Percentiles rank a stretch among this genome's conserved stretches.
Conservation (phyloP, 2,329 filamentous ascomycete species). For the Leptographium flavum region DNA sequence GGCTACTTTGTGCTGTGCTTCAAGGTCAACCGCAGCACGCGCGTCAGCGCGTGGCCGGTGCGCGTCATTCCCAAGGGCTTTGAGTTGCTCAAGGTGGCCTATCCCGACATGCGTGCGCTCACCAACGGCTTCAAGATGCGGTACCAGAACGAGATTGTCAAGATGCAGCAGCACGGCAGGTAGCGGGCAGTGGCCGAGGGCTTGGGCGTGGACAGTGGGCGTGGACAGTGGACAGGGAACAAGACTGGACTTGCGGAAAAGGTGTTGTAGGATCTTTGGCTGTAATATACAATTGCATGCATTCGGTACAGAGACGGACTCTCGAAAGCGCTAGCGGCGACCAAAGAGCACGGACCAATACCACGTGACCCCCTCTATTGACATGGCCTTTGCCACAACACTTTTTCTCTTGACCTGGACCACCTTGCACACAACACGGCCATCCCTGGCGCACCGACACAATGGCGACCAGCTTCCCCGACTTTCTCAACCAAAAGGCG, state of each 20-base stretch:
- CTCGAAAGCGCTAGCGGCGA: too few species aligned
- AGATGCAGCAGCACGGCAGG: conserved; percentile 28
- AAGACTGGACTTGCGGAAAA: neutral
- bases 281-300: too few species aligned
- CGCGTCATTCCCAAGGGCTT: conserved; percentile 89
- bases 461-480: conserved; percentile 49
- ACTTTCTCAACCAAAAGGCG: conserved; percentile 78
- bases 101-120: conserved; percentile 86
- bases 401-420: too few species aligned
- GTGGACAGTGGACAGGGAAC: neutral
- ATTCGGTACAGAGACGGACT: too few species aligned
- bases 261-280: neutral
- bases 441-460: conserved; percentile 9
- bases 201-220: neutral
- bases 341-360: too few species aligned
- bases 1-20: conserved; percentile 95
- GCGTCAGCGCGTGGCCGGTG: conserved; percentile 66
- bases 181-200: neutral
- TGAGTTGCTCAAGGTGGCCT: conserved; percentile 74
- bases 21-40: conserved; percentile 69
- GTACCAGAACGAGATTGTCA: conserved; percentile 51
- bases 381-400: too few species aligned
- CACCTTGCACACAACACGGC: too few species aligned
- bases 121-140: conserved; percentile 95
- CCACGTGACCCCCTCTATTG: too few species aligned